phyloP scores from a whole-genome alignment of 805 yeast species.

The Candida hispaniensis region DNA sequence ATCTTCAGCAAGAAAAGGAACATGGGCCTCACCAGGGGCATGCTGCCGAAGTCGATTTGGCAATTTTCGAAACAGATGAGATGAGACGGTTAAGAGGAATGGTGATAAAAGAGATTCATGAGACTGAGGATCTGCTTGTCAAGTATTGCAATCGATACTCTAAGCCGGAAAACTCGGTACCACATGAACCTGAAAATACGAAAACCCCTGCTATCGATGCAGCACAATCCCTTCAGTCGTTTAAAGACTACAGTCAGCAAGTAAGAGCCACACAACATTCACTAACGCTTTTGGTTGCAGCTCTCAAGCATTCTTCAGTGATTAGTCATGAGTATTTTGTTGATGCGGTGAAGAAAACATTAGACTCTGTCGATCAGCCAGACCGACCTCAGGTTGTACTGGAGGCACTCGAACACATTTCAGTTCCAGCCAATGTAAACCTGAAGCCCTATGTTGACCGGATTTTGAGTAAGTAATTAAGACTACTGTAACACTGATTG shows the following conservation, averaged over 20 bases:
- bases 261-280: slow-evolving; percentile 20
- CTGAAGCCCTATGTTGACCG: slow-evolving; percentile 19
- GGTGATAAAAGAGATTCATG: slow-evolving; percentile 20
- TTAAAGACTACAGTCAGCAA: slow-evolving; percentile 7
- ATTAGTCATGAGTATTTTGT: slow-evolving; percentile 23
- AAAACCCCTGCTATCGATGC: slow-evolving; percentile 8
- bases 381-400: slow-evolving; percentile 18
- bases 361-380: slow-evolving; percentile 15
- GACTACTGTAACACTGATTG: neutral
- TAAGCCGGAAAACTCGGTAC: slow-evolving; percentile 6
- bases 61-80: slow-evolving; percentile 14
- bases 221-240: slow-evolving; percentile 4
- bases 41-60: slow-evolving; percentile 13
- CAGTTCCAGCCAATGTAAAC: slow-evolving; percentile 22
- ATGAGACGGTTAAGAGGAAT: slow-evolving; percentile 17
- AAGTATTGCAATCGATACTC: slow-evolving; percentile 20
- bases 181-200: slow-evolving; percentile 11
- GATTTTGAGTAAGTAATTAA: slow-evolving; percentile 11
- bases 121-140: slow-evolving; percentile 21
- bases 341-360: slow-evolving; percentile 18
- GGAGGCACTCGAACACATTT: slow-evolving; percentile 22
- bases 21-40: slow-evolving; percentile 16
- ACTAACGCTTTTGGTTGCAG: slow-evolving; percentile 21
- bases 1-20: slow-evolving; percentile 5
- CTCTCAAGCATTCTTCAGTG: slow-evolving; percentile 19